Conservation (phyloP, 2,329 filamentous ascomycete species). For the Chaetomium sp. region DNA sequence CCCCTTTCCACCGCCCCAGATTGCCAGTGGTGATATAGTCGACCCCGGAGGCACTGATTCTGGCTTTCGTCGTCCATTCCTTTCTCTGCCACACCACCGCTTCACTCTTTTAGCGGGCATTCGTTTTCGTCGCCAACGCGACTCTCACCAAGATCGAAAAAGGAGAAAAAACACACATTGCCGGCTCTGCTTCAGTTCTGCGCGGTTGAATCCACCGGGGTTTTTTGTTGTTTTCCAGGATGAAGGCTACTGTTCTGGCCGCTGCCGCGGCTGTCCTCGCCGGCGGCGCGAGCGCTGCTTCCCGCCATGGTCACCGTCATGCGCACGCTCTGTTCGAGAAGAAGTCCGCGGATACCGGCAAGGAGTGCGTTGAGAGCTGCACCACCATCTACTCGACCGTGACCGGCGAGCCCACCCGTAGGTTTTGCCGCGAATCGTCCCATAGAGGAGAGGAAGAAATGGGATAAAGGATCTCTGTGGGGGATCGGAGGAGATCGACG, state of each 20-base stretch:
- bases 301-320: conserved; percentile 53
- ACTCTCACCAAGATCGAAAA: conserved; percentile 14
- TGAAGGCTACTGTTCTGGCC: conserved; percentile 67
- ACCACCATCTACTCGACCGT: conserved; percentile 63
- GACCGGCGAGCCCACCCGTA: conserved; percentile 61
- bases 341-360: conserved; percentile 36
- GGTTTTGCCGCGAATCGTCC: conserved; percentile 24
- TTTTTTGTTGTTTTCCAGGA: conserved; percentile 38
- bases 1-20: conserved; percentile 26
- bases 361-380: conserved; percentile 2
- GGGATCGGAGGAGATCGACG: no score
- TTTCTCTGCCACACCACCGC: conserved; percentile 50
- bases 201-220: not conserved
- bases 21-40: conserved; percentile 47
- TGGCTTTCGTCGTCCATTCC: conserved; percentile 47
- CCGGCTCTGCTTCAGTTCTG: conserved; percentile 13
- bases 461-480: not conserved
- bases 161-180: conserved; percentile 24
- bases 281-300: conserved; percentile 48
- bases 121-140: conserved; percentile 45
- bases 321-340: conserved; percentile 51
- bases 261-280: conserved; percentile 57
- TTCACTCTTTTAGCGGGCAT: conserved; percentile 87
- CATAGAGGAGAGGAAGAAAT: not conserved
- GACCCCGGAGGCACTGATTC: conserved; percentile 40